A percentile compares a stretch with the other conserved stretches of the same genome.
These are phyloP conservation scores for Colletotrichum sp. DNA, from an alignment of 2,329 filamentous ascomycete species.

Conservation along the genomic window DNA sequence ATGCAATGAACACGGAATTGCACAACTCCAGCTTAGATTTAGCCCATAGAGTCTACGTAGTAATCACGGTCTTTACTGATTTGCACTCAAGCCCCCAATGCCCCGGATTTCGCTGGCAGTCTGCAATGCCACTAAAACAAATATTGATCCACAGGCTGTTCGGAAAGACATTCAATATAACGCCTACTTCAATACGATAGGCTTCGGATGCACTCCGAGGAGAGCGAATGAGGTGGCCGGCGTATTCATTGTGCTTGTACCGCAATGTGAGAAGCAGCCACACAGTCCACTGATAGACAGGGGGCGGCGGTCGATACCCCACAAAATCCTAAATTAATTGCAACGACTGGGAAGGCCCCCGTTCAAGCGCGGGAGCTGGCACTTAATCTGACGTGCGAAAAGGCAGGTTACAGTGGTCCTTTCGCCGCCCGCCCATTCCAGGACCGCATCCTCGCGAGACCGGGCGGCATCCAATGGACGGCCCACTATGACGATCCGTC, in stretches of 20 bases:
- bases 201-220: neutral
- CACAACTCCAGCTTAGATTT: slow-evolving; percentile 1
- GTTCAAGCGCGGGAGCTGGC: neutral
- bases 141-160: neutral
- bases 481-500: slow-evolving; percentile 13
- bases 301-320: neutral
- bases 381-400: neutral
- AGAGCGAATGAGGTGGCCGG: neutral
- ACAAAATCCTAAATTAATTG: slow-evolving; percentile 2
- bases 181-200: neutral
- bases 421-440: neutral
- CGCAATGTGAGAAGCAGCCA: neutral
- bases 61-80: slow-evolving; percentile 13
- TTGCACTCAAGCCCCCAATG: neutral
- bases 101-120: neutral
- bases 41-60: neutral
- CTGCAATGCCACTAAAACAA: neutral
- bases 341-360: neutral
- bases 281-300: slow-evolving; percentile 1
- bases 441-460: neutral
- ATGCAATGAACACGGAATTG: neutral
- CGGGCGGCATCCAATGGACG: neutral
- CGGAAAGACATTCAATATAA: neutral
- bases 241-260: neutral
- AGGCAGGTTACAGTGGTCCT: neutral